Evolutionary conservation across 1,284 basidiomycete genomes (phyloP).

Genomic region (Puccinia triticina): DNA sequence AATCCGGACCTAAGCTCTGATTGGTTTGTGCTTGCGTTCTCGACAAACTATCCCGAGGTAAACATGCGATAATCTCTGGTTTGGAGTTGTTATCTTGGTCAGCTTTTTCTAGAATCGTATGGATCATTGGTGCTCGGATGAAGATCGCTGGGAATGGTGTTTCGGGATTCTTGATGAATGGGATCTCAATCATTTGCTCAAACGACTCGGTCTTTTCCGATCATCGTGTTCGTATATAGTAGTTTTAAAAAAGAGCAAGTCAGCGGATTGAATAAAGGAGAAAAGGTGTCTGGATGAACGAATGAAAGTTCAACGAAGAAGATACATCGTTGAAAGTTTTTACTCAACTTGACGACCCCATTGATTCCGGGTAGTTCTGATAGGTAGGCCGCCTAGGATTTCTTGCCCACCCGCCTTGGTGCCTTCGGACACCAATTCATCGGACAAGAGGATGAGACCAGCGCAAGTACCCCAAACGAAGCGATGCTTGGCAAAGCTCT

Average conservation of each 20-base stretch:
- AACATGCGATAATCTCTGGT: slow-evolving; percentile 61
- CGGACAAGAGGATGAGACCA: slow-evolving; percentile 86
- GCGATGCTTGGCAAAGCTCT: slow-evolving; percentile 70
- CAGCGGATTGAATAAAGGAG: background rate
- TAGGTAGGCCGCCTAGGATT: slow-evolving; percentile 77
- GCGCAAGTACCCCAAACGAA: slow-evolving; percentile 97
- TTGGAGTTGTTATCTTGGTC: background rate
- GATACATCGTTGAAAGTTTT: background rate
- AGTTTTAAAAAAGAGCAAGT: background rate
- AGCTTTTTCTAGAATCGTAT: slow-evolving; percentile 51
- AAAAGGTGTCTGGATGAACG: background rate
- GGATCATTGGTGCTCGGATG: slow-evolving; percentile 82
- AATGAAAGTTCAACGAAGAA: background rate
- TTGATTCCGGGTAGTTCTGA: slow-evolving; percentile 78
- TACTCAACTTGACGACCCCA: slow-evolving; percentile 64
- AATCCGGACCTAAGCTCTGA: slow-evolving; percentile 63
- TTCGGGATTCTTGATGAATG: slow-evolving; percentile 68
- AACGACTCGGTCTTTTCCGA: slow-evolving; percentile 83
- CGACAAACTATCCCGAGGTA: slow-evolving; percentile 60
- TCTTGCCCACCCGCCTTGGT: slow-evolving; percentile 87
- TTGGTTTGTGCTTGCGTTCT: slow-evolving; percentile 46
- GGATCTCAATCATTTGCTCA: slow-evolving; percentile 73
- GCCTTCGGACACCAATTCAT: slow-evolving; percentile 68
- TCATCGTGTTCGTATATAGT: background rate
- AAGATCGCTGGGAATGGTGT: slow-evolving; percentile 82